Conservation (phyloP, 2,329 filamentous ascomycete genomes). For the Juglanconis oblonga region DNA sequence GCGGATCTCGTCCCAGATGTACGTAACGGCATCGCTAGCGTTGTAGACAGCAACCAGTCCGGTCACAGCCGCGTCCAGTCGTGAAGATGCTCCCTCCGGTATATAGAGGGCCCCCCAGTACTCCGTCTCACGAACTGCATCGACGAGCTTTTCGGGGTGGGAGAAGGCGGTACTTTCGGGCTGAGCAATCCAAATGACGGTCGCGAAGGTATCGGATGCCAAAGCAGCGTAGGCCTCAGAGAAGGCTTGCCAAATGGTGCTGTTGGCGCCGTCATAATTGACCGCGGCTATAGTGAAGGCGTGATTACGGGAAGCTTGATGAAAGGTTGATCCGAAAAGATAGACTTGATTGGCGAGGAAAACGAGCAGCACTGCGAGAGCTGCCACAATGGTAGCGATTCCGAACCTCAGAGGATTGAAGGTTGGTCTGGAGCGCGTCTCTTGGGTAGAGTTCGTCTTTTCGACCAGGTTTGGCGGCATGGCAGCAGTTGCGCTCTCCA, state of each 20-base stretch:
- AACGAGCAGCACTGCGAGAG: background rate
- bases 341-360: constrained; percentile 21
- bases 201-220: constrained; percentile 29
- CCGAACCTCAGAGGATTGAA: background rate
- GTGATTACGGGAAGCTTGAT: constrained; percentile 22
- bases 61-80: constrained; percentile 28
- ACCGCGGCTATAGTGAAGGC: constrained; percentile 24
- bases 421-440: too few species aligned
- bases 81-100: constrained; percentile 28
- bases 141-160: constrained; percentile 23
- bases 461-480: too few species aligned
- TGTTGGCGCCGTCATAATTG: constrained; percentile 27
- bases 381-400: constrained; percentile 7
- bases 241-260: constrained; percentile 30
- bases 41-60: constrained; percentile 28
- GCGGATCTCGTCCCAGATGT: constrained; percentile 34
- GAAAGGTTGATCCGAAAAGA: constrained; percentile 31
- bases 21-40: constrained; percentile 29
- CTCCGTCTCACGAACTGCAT: constrained; percentile 32
- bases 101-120: constrained; percentile 38
- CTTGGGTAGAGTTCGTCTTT: too few species aligned
- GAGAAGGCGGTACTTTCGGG: constrained; percentile 24
- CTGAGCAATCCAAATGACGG: constrained; percentile 25
- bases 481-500: too few species aligned
- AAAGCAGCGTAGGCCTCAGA: constrained; percentile 30